Evolutionary conservation across 768 basidiomycete species (phyloP).

Genomic region (Mycena capillaripes): DNA sequence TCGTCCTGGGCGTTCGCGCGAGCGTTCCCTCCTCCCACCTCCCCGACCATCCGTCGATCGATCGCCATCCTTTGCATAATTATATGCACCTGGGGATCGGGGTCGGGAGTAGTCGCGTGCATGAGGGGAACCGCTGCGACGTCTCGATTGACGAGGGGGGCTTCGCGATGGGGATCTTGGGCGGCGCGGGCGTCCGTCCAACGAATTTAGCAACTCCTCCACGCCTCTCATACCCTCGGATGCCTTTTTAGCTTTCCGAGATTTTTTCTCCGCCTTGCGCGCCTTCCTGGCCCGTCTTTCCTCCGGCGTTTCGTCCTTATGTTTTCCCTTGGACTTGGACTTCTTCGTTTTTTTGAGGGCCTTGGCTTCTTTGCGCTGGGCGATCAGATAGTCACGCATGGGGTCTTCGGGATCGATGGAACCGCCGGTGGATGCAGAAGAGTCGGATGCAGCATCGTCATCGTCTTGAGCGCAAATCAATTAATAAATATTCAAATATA

Average conservation of each 20-base stretch:
- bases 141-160: conserved; percentile 19
- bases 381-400: conserved; percentile 93
- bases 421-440: conserved; percentile 72
- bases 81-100: conserved; percentile 11
- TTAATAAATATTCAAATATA: conserved; percentile 13
- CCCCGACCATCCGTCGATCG: background rate
- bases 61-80: background rate
- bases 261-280: conserved; percentile 78
- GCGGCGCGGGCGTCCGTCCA: conserved; percentile 49
- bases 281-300: conserved; percentile 84
- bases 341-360: conserved; percentile 75
- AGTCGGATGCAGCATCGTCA: conserved; percentile 70
- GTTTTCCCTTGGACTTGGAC: conserved; percentile 74
- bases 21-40: background rate
- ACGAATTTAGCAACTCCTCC: conserved; percentile 71
- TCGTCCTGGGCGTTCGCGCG: conserved; percentile 13
- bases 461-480: conserved; percentile 46
- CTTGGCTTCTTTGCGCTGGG: conserved; percentile 80
- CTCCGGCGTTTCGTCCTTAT: conserved; percentile 83
- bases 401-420: conserved; percentile 96
- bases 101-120: background rate
- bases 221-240: conserved; percentile 77
- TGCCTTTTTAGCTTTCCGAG: conserved; percentile 62
- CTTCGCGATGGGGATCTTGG: conserved; percentile 19
- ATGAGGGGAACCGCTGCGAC: conserved; percentile 26